Evolutionary conservation across 164 flowering plant genomes (phyloP).

Genomic region (Vitis cinerea): DNA sequence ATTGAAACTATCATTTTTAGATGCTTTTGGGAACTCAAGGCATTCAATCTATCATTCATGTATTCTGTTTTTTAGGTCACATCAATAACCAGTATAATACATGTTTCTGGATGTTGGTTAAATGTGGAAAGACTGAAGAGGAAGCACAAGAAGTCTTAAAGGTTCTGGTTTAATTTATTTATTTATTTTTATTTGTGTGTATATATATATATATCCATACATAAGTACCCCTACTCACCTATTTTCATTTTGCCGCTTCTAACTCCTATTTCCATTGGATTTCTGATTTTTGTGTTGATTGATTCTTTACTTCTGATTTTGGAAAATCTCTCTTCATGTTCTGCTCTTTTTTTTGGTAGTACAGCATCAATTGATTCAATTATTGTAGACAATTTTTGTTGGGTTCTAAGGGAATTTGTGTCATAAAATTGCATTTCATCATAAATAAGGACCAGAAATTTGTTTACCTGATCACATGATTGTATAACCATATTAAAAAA

Average conservation of each 20-base stretch:
- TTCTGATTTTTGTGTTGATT: neutral
- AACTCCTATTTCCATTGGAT: neutral
- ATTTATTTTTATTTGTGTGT: neutral
- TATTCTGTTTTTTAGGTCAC: constrained; percentile 42
- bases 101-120: constrained; percentile 52
- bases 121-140: constrained; percentile 36
- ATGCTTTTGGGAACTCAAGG: neutral
- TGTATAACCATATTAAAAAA: no score
- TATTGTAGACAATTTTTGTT: neutral
- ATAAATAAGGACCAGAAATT: no score
- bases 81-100: constrained; percentile 39
- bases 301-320: neutral
- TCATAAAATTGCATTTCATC: neutral
- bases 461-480: no score
- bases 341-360: neutral
- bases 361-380: neutral
- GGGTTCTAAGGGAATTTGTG: neutral
- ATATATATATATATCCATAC: neutral
- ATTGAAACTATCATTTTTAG: no score
- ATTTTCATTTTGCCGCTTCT: neutral
- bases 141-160: constrained; percentile 49
- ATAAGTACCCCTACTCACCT: neutral
- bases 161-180: constrained; percentile 25
- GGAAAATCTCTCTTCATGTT: neutral
- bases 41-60: neutral